Evolutionary conservation across 768 basidiomycete genomes (phyloP).

Genomic region (Boletus reticuloceps): DNA sequence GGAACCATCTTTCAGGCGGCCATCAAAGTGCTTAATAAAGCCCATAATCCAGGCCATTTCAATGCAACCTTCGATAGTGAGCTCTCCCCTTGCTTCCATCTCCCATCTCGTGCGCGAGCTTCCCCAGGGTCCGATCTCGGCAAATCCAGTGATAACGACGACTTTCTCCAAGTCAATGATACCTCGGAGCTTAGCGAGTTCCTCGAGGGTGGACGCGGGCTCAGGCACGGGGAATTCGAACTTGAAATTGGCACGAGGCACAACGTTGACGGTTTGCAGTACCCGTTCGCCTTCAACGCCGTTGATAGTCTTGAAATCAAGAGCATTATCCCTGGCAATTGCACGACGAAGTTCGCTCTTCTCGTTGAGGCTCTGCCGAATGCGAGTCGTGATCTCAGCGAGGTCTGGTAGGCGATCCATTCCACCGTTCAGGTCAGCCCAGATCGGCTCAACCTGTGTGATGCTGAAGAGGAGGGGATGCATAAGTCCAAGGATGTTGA

Average conservation of each 20-base stretch:
- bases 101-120: conserved; percentile 98
- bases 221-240: conserved; percentile 93
- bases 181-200: conserved; percentile 78
- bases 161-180: conserved; percentile 96
- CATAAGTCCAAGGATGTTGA: conserved; percentile 99
- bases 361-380: conserved; percentile 76
- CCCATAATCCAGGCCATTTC: conserved; percentile 99
- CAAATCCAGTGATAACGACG: conserved; percentile 93
- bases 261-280: conserved; percentile 87
- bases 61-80: conserved; percentile 96
- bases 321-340: conserved; percentile 88
- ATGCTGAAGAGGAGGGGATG: conserved; percentile 99
- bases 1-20: conserved; percentile 88
- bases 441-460: conserved; percentile 98
- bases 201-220: conserved; percentile 58
- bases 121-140: conserved; percentile 98
- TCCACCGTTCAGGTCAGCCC: conserved; percentile 98
- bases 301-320: conserved; percentile 91
- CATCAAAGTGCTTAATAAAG: conserved; percentile 97
- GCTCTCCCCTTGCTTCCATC: conserved; percentile 97
- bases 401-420: conserved; percentile 97
- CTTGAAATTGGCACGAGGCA: conserved; percentile 97
- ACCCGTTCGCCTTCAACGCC: conserved; percentile 91
- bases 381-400: conserved; percentile 85
- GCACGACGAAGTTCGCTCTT: conserved; percentile 93